phyloP scores from a whole-genome alignment of 345 rosid species.

The Populus euphratica region DNA sequence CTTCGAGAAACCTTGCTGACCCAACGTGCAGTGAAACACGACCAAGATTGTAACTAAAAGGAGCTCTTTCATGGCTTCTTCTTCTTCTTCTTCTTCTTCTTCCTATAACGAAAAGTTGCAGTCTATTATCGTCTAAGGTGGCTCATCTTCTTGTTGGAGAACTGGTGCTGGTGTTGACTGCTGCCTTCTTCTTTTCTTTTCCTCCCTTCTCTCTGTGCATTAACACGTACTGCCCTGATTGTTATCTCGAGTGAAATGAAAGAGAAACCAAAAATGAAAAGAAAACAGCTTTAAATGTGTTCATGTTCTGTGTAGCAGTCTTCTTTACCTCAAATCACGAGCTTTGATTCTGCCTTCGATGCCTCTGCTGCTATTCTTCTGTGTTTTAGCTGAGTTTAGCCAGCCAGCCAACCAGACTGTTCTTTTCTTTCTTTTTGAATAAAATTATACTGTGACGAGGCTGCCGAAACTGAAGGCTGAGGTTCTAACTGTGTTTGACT shows the following conservation, averaged over 20 bases:
- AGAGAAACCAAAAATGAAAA: background rate
- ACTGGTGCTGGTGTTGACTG: slow-evolving; percentile 14
- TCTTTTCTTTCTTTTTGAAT: background rate
- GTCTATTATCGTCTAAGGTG: slow-evolving; percentile 1
- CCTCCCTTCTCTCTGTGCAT: background rate
- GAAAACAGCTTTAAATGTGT: background rate
- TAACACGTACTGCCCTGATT: background rate
- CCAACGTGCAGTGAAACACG: slow-evolving; percentile 24
- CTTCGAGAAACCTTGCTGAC: slow-evolving; percentile 31
- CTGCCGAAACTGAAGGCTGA: no score
- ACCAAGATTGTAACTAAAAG: slow-evolving; percentile 15
- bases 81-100: background rate
- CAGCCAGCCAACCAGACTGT: background rate
- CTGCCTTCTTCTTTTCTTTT: slow-evolving; percentile 5
- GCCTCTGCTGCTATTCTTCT: slow-evolving; percentile 10
- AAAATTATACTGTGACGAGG: no score
- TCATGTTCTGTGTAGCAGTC: slow-evolving; percentile 14
- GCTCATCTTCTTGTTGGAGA: background rate
- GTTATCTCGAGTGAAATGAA: background rate
- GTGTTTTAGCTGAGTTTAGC: background rate
- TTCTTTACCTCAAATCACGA: slow-evolving; percentile 46
- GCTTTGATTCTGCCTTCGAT: slow-evolving; percentile 29
- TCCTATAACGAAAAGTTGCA: background rate
- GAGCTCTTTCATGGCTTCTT: slow-evolving; percentile 22
- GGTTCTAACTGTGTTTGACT: no score